Base-by-base conservation (phyloP, 495 filamentous ascomycete species). In the Lindgomyces ingoldianus region DNA sequence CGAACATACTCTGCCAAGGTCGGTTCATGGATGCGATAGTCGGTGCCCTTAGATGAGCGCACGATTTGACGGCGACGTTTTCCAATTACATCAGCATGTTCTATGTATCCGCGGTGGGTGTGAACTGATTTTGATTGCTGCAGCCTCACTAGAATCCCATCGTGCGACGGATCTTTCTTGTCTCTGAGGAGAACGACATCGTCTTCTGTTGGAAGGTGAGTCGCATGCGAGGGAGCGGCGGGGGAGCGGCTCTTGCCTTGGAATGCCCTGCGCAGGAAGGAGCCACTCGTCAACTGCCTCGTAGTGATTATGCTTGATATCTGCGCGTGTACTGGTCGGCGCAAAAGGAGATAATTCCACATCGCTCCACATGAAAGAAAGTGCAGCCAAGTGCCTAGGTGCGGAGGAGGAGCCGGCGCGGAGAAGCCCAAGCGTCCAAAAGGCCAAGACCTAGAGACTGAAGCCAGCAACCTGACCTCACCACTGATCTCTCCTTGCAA, bases 1-100 rank as follows among this genome's bases (percentile, higher is more conserved):
- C 80, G 75, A 26, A 90, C 82, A 70, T 91, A 91, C 74, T 91
- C 87, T 45, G 84, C 87, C 16, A 92, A 73, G 0, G 85, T 87
- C 8, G 89, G 88, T 39, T 81, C 80, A 27, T 81, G 81, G 29
- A 89, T 72, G 62, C 85, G 79, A 59, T 81, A 83, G 19, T 79
- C 74, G 0, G 69, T 68, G 70, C 67, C 64, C 70, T 83, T 84
- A 41, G 72, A 78, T 18, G 82, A 78, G 36, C 76, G 72, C 4
- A 90, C 76, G 30, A 80, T 62, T 52, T 87, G 83, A 54, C 87
- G 78, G 1, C 80, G 69, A n/a, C 69, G 66, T 51, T 80, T 82
- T 44, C 87, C 88, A 71, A 93, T 85, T 64, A 92, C 85, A 49
- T 81, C 75, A 55, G 81, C 74, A 67, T 90, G 87, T 0, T 69